Evolutionary conservation across 176 grass and related monocot genomes (phyloP).

Genomic region (Ananas comosus): DNA sequence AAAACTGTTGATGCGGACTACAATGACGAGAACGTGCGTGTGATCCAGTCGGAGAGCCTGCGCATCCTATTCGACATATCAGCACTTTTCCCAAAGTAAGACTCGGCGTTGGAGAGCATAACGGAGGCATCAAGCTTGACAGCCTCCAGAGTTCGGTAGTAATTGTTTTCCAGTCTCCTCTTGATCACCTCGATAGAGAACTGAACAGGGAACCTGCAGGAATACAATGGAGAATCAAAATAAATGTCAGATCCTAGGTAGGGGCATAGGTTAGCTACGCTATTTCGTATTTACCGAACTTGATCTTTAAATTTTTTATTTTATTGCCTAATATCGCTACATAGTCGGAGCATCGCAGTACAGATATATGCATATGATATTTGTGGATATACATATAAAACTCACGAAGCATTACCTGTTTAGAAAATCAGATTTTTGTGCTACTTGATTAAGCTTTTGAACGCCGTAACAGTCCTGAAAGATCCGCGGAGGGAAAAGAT

Average conservation of each 20-base stretch:
- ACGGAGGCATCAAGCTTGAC: slow-evolving; percentile 65
- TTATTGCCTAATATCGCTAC: too few species aligned
- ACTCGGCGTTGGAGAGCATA: slow-evolving; percentile 52
- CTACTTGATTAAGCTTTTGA: slow-evolving; percentile 51
- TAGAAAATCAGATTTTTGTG: slow-evolving; percentile 73
- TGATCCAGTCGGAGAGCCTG: slow-evolving; percentile 45
- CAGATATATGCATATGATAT: neutral
- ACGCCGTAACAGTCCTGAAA: slow-evolving; percentile 70
- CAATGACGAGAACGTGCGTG: slow-evolving; percentile 33
- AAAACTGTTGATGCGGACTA: slow-evolving; percentile 20
- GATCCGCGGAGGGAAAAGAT: slow-evolving; percentile 12
- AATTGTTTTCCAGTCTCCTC: slow-evolving; percentile 64
- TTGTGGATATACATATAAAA: neutral
- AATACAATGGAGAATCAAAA: slow-evolving; percentile 11
- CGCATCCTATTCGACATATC: slow-evolving; percentile 58
- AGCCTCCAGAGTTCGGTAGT: slow-evolving; percentile 72
- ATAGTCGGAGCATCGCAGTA: neutral
- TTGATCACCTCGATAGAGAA: slow-evolving; percentile 85
- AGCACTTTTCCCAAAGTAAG: slow-evolving; percentile 53
- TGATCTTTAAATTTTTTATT: too few species aligned
- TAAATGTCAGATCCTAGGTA: neutral
- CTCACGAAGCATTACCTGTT: slow-evolving; percentile 54
- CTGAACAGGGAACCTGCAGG: slow-evolving; percentile 64
- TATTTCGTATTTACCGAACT: too few species aligned
- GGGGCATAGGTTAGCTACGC: too few species aligned